Evolutionary conservation across 495 filamentous ascomycete species (phyloP).

Genomic region (Cetradonia linearis): DNA sequence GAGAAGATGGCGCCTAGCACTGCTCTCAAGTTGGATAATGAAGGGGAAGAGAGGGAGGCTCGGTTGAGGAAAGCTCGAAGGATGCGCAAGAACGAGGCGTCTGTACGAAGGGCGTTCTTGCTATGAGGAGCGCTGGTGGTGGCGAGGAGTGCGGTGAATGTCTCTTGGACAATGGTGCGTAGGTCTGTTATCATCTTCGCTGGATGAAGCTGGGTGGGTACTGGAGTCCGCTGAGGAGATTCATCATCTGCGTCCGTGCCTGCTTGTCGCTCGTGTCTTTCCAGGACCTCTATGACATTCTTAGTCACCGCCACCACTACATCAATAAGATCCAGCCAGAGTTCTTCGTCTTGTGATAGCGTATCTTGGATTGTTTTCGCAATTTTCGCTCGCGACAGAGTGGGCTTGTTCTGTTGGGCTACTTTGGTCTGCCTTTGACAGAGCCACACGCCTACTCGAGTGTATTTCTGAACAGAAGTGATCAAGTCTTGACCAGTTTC

Average conservation of each 20-base stretch:
- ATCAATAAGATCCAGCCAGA: conserved; percentile 91
- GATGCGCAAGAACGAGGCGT: conserved; percentile 78
- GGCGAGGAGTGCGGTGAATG: conserved; percentile 78
- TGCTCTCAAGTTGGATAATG: conserved; percentile 71
- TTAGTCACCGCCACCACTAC: conserved; percentile 71
- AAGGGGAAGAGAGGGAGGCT: conserved; percentile 70
- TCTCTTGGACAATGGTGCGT: conserved; percentile 73
- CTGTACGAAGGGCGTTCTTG: conserved; percentile 37
- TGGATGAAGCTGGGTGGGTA: not conserved
- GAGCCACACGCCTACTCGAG: conserved; percentile 86
- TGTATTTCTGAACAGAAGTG: conserved; percentile 74
- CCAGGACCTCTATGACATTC: conserved; percentile 37
- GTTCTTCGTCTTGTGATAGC: conserved; percentile 63
- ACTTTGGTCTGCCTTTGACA: conserved; percentile 82
- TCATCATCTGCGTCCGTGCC: not conserved
- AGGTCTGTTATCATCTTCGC: conserved; percentile 50
- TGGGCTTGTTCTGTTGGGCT: conserved; percentile 30
- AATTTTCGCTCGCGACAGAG: conserved; percentile 34
- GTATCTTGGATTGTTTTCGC: conserved; percentile 43
- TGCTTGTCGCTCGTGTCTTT: conserved; percentile 15
- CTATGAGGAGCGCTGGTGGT: conserved; percentile 40
- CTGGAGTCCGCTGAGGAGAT: not conserved
- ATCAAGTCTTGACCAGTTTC: conserved; percentile 52
- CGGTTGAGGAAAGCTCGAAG: conserved; percentile 82
- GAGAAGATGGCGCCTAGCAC: conserved; percentile 85